Base-by-base conservation (phyloP, 306 rosid genomes). In the Gastrolobium bilobum region DNA sequence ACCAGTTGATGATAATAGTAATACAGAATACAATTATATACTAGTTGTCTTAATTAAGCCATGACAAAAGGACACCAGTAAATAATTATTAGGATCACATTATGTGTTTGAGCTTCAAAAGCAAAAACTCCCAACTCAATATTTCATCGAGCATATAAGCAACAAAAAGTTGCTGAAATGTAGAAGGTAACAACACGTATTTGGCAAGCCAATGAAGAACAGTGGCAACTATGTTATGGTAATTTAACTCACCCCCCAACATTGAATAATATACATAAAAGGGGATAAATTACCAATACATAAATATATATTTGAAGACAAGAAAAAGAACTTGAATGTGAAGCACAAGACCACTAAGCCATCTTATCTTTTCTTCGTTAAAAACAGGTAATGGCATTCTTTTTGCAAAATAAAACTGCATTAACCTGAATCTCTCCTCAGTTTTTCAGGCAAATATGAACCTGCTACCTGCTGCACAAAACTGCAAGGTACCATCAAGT, bases 381-480 rank as follows among this genome's bases (percentile, higher is more conserved):
- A 86, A 46, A 54, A 79, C 47, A 69, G 56, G 81, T 42, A 68
- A 35, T 60, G 42, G 11, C 33, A 70, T 71, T 73, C 61, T 29
- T 68, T 80, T 60, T 76, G 30, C 40, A 68, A 42, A 42, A 66
- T 30, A 20, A 38, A 58, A 71, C 62, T 40, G 78, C 75, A 74
- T 68, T 78, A 86, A 8, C 88, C 83, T 0, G 57, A 74, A 52
- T 52, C 85, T 86, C 89, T 88, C 67, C 67, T 75, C 75, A 47
- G 78, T 67, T 81, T 89, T 58, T 72, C 87, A 6, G 65, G 79
- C 9, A 37, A 68, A 81, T 93, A 87, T 9, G 88, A 82, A 54
- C 96, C 96, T 35, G 91, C 67, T 43, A 87, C 77, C 71, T 82
- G 89, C 87, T 87, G 89, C 64, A 88, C 89, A 51, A 88, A 85